Base-by-base conservation (phyloP, 768 basidiomycete genomes). In the Porphyrellus cyaneotinctus region DNA sequence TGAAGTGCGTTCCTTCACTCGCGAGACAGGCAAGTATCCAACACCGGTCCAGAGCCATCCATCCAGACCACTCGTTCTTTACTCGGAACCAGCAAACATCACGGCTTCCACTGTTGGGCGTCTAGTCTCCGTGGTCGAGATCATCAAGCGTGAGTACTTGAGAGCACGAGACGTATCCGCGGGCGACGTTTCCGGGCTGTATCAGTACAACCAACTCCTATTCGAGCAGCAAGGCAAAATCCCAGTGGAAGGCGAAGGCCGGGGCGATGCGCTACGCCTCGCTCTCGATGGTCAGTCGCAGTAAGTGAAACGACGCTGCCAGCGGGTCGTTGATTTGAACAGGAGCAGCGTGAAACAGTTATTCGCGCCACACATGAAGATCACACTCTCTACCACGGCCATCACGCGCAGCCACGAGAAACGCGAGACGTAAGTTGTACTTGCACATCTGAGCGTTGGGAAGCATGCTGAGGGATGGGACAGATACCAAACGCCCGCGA, bases 81-180 rank as follows among this genome's bases (percentile, higher is more conserved):
- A 87, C 60, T 86, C 85, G 0, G 68, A 83, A 4, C 84, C 84
- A 4, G 61, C 67, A 5, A 43, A 62, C 30, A 62, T 69, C 42
- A 69, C 68, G 4, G 63, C 66, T 15, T 68, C 73, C 3, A 75
- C 79, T 0, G 69, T 72, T 32, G 82, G 88, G 0, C 80, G 85
- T 1, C 75, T 95, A 9, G 74, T 94, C 33, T 82, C 85, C 1
- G 86, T 91, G 4, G 84, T 83, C 1, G 91, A 95, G 68, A 88
- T 93, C 51, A 80, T 91, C 60, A 93, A 93, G 63, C 80, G 91
- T 24, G 87, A 91, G 63, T 91, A 83, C 62, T 55, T 88, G 49
- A 82, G 82, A 50, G 64, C 64, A 15, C 71, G 85, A 7, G 76
- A 77, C 37, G 58, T 66, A 18, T 77, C 70, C 13, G 75, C 73